Evolutionary conservation across 805 yeast genomes (phyloP).

Genomic region (Cyberlindnera nakhonratchasimensis): DNA sequence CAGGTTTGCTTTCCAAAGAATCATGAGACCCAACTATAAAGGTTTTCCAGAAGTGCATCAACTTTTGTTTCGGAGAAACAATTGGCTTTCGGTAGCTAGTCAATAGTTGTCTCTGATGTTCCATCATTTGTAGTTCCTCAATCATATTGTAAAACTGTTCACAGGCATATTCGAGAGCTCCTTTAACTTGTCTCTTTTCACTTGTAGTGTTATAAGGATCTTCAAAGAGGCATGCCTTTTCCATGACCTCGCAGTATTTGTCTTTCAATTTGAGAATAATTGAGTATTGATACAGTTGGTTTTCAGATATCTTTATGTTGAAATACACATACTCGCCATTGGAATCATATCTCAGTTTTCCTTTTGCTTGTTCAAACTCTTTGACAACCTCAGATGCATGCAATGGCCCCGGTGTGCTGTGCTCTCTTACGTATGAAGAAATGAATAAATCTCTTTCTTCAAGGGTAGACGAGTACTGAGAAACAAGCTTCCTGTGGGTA

Average conservation of each 20-base stretch:
- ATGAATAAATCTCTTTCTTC: not conserved
- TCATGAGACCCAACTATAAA: too few species aligned
- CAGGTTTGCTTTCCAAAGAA: too few species aligned
- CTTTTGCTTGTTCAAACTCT: not conserved
- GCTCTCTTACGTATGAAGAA: not conserved
- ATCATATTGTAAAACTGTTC: not conserved
- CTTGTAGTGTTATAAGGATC: conserved; percentile 16
- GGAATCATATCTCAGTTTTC: not conserved
- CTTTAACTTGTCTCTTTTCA: conserved; percentile 3
- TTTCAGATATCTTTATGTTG: conserved; percentile 11
- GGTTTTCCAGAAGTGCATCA: not conserved
- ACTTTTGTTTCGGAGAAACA: not conserved
- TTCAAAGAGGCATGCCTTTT: conserved; percentile 1
- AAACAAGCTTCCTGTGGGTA: conserved; percentile 1
- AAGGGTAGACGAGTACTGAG: not conserved
- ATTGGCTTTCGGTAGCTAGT: not conserved
- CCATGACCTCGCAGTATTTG: conserved; percentile 7
- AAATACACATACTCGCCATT: conserved; percentile 18
- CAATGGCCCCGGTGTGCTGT: not conserved
- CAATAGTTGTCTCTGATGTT: not conserved
- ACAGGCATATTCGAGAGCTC: not conserved
- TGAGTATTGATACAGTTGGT: conserved; percentile 8
- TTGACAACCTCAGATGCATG: not conserved
- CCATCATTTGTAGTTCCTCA: not conserved
- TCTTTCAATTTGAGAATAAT: conserved; percentile 5